Percentiles rank a stretch among this genome's conserved stretches.
Evolutionary conservation across 225 moss, liverwort and hornwort genomes (phyloP).

Genomic region (Thuidium tamariscinum): DNA sequence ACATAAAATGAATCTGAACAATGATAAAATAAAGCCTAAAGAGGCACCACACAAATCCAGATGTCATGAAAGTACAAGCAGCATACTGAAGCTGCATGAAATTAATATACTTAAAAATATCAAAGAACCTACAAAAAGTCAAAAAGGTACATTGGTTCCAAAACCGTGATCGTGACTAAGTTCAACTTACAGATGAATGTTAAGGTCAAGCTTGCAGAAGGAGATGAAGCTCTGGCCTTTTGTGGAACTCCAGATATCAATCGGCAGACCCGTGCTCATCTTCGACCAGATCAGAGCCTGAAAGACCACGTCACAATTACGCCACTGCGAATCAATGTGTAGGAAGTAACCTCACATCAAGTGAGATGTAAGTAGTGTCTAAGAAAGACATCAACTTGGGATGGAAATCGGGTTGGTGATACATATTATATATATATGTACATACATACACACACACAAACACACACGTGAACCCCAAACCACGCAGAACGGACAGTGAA

Average conservation of each 20-base stretch:
- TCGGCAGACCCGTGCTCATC: slow-evolving; percentile 98
- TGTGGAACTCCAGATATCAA: slow-evolving; percentile 88
- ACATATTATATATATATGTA: background rate
- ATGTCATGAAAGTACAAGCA: background rate
- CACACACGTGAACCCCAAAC: background rate
- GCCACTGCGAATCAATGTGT: background rate
- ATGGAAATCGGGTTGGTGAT: background rate
- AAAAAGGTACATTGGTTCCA: background rate
- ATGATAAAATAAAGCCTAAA: background rate
- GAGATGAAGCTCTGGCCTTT: slow-evolving; percentile 63
- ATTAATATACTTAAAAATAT: background rate
- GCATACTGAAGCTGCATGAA: background rate
- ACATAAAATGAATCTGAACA: background rate
- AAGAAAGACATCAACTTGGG: background rate
- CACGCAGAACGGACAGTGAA: background rate
- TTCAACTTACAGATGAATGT: slow-evolving; percentile 76
- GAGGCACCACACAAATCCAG: background rate
- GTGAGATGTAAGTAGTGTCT: background rate
- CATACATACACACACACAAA: background rate
- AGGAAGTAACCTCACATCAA: background rate
- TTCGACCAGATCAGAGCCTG: slow-evolving; percentile 99
- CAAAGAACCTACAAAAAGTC: background rate
- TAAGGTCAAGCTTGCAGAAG: slow-evolving; percentile 90
- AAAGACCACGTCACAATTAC: background rate
- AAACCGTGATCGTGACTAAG: background rate